phyloP scores from a whole-genome alignment of 2,329 filamentous ascomycete species.

The Aspergillus aculeatus region DNA sequence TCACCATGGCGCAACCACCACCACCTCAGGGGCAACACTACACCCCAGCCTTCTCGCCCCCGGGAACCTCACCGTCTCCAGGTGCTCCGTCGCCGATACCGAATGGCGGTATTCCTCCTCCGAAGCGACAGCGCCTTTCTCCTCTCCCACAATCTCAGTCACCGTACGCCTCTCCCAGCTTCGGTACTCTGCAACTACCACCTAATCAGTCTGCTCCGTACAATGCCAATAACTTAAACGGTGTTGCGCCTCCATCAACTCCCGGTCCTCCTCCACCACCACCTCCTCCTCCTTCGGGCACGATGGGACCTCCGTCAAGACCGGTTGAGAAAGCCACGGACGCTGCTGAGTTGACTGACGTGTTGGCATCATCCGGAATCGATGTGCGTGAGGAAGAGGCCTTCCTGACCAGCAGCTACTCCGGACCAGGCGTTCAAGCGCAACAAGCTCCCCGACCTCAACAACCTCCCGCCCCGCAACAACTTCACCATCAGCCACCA shows the following conservation, averaged over 20 bases:
- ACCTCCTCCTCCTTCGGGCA: slow-evolving; percentile 43
- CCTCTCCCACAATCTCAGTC: slow-evolving; percentile 64
- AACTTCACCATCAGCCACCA: slow-evolving; percentile 36
- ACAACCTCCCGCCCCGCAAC: slow-evolving; percentile 44
- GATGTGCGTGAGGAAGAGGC: slow-evolving; percentile 85
- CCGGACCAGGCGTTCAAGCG: slow-evolving; percentile 40
- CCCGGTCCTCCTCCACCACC: slow-evolving; percentile 41
- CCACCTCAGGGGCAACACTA: slow-evolving; percentile 36
- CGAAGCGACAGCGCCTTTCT: slow-evolving; percentile 71
- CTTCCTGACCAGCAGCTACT: slow-evolving; percentile 63
- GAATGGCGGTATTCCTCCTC: slow-evolving; percentile 58
- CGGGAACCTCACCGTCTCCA: slow-evolving; percentile 62
- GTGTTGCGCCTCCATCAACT: slow-evolving; percentile 48
- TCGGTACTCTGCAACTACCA: slow-evolving; percentile 48
- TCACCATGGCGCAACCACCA: slow-evolving; percentile 62
- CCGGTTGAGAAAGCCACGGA: slow-evolving; percentile 55
- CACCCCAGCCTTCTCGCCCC: slow-evolving; percentile 61
- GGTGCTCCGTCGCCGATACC: slow-evolving; percentile 52
- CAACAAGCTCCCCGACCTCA: slow-evolving; percentile 31
- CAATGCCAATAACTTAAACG: slow-evolving; percentile 51
- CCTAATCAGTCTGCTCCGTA: slow-evolving; percentile 30
- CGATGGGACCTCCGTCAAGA: slow-evolving; percentile 64
- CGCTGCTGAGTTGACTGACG: slow-evolving; percentile 74
- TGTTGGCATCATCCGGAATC: slow-evolving; percentile 79
- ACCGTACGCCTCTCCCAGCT: slow-evolving; percentile 64